Base-by-base conservation (phyloP, 176 grass and related monocot genomes). In the Oryza meridionalis region DNA sequence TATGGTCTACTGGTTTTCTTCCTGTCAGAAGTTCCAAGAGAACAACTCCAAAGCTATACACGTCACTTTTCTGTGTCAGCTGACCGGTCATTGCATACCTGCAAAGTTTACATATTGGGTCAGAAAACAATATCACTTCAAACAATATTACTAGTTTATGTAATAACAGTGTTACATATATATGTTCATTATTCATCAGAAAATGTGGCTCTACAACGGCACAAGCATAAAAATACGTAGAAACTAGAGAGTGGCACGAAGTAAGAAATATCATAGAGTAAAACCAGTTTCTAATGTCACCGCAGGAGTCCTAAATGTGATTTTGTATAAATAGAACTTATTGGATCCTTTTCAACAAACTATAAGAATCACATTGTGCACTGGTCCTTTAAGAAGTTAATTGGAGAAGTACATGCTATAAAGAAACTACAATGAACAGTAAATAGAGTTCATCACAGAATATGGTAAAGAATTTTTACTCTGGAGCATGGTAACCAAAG, bases 61-160 rank as follows among this genome's bases (percentile, higher is more conserved):
- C 92, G 62, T 97, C 95, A 86, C 92, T 97, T 87, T 94, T 97
- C 76, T 94, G 95, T 44, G 95, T 97, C 67, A 97, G 51, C 63
- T 97, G 95, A 80, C 95, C 92, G 55, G 95, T 94, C 95, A 94
- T 93, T 37, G 95, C 95, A 84, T 97, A 97, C 86, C 92, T 94
- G 85, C 73, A 88, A 5, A 70, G 50, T 82, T 77, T 17, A 82
- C 65, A 84, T 51, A 61, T 71, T 5, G 3, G 17, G 9, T 6
- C 40, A 29, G 24, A 12, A 2, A 47, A 70, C 75, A 17, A 55
- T 8, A n/a, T 21, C 53, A 58, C 0, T n/a, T 58, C 53, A 62
- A 11, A n/a, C 9, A 69, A n/a, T n/a, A n/a, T n/a, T n/a, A n/a
- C n/a, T n/a, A n/a, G n/a, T n/a, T n/a, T n/a, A n/a, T n/a, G n/a